Evolutionary conservation across 2,329 filamentous ascomycete species (phyloP), one percentile per base, ranked within the genome.

Genomic region (Talaromyces sp.): DNA sequence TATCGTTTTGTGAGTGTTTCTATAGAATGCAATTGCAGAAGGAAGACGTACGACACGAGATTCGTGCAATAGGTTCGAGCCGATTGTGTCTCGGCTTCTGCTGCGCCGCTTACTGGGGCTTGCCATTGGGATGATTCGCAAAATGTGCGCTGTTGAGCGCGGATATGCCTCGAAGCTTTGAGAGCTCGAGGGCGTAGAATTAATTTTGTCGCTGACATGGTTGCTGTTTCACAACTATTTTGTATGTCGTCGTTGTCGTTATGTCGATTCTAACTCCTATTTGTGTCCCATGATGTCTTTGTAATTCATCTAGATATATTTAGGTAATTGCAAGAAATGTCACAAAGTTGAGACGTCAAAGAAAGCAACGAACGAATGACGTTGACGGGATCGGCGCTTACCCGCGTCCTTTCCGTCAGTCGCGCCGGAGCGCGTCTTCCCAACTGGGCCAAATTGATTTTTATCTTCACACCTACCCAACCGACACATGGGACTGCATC

Each of bases 1-100:
- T 96, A 27, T 7, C 47, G 10, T 37, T 13, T 31, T 31, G 27
- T 31, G 27, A 31, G 27, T 6, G 1, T 6, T 31, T 31, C 27
- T 31, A 5, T 6, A 31, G 27, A 31, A 31, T 7, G 4, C 27
- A 31, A 45, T 6, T 22, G 25, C 17, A 57, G 47, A 27, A 62
- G 25, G 25, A 45, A 25, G 9, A 31, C 56, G 8, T 79, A 86
- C 85, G 79, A 79, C 64, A 89, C 78, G 49, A 88, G 79, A 68
- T 84, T 80, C n/a, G 83, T 75, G 72, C 87, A 89, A 73, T 88
- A 89, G 68, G 76, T 77, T 65, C 83, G 80, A 11, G 87, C 85
- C 57, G 82, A 80, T 69, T 82, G 75, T 49, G 87, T 76, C 73
- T 88, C 85, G 56, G 77, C 76, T 61, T 77, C 73, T n/a, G 80